Evolutionary conservation across 352 stramenopile genomes (phyloP).

Genomic region (Phytopythium sindhum): DNA sequence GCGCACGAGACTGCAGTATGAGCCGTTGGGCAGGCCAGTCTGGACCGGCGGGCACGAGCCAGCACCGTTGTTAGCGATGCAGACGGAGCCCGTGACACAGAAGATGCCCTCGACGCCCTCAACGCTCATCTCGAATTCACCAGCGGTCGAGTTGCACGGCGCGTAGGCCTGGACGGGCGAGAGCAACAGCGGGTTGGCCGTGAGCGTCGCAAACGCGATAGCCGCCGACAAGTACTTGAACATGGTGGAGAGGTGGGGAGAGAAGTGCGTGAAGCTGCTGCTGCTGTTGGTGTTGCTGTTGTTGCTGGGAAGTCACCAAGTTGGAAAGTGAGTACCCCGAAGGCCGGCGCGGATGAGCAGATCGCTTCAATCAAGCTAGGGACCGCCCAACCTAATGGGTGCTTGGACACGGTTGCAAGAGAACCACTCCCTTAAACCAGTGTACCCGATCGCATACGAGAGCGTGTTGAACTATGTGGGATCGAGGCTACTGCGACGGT

Average conservation of each 20-base stretch:
- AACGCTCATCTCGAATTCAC: conserved; percentile 31
- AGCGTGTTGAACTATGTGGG: too few species aligned
- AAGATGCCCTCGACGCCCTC: conserved; percentile 26
- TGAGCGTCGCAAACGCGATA: conserved; percentile 7
- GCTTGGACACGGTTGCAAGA: too few species aligned
- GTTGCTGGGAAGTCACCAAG: background rate
- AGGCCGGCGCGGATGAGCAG: background rate
- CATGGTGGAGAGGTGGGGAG: conserved; percentile 13
- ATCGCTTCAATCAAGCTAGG: too few species aligned
- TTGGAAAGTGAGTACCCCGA: background rate
- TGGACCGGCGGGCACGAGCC: conserved; percentile 21
- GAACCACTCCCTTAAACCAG: too few species aligned
- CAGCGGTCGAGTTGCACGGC: conserved; percentile 11
- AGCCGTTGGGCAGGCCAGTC: conserved; percentile 24
- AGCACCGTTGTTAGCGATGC: conserved; percentile 22
- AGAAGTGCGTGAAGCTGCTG: background rate
- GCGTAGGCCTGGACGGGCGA: conserved; percentile 6
- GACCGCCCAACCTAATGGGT: too few species aligned
- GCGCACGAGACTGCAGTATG: conserved; percentile 30
- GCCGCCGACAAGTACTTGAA: conserved; percentile 23
- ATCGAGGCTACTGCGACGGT: too few species aligned
- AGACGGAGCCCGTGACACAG: conserved; percentile 21
- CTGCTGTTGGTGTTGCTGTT: background rate
- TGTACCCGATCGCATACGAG: too few species aligned
- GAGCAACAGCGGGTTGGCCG: conserved; percentile 6